Conservation (phyloP, 352 stramenopile genomes). For the Saprolegnia parasitica region DNA sequence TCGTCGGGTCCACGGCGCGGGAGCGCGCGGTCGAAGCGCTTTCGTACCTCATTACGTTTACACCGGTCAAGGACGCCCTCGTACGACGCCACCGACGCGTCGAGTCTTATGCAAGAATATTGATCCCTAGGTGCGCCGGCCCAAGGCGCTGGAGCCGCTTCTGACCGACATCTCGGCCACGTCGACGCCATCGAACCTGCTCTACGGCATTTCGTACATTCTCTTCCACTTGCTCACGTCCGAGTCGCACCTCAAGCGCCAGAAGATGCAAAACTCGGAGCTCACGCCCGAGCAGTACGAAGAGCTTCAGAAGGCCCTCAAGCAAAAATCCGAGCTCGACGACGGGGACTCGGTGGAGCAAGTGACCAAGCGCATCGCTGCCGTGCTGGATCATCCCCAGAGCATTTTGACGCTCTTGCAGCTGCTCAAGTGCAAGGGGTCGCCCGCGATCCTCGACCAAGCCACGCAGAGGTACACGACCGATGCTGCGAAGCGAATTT, state of each 20-base stretch:
- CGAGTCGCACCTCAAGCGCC: conserved; percentile 90
- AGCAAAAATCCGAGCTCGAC: conserved; percentile 92
- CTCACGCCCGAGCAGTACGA: conserved; percentile 97
- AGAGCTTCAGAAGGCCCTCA: conserved; percentile 92
- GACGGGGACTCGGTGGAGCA: conserved; percentile 82
- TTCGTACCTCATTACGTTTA: conserved; percentile 82
- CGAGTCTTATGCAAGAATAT: not conserved
- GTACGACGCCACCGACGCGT: no score
- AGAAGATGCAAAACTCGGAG: conserved; percentile 95
- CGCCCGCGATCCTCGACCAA: conserved; percentile 33
- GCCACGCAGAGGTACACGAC: conserved; percentile 28
- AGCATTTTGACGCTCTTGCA: conserved; percentile 68
- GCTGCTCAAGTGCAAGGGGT: conserved; percentile 61
- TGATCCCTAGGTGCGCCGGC: not conserved
- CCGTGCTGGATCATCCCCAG: conserved; percentile 32
- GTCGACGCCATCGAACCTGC: conserved; percentile 57
- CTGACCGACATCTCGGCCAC: conserved; percentile 18
- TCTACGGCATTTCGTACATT: conserved; percentile 93
- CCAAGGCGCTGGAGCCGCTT: conserved; percentile 13
- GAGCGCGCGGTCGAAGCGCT: conserved; percentile 77
- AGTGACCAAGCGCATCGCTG: conserved; percentile 50
- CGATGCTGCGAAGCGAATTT: conserved; percentile 33
- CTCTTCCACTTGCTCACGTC: conserved; percentile 92
- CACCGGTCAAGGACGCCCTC: conserved; percentile 71
- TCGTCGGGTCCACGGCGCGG: conserved; percentile 44